phyloP scores from a whole-genome alignment of 768 basidiomycete genomes.

The Pleurotus tuber-regium region DNA sequence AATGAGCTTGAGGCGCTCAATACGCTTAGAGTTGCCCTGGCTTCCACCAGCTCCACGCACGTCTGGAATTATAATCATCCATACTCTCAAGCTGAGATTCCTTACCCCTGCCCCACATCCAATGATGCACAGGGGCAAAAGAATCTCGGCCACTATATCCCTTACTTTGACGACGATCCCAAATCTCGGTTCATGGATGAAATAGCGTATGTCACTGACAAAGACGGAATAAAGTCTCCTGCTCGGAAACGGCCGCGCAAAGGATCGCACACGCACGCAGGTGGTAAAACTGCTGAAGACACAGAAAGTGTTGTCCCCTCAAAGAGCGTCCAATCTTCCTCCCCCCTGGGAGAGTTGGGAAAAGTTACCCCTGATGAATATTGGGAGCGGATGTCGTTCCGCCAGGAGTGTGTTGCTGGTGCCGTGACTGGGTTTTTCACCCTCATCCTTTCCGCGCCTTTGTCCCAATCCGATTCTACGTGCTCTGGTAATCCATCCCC shows the following conservation, averaged over 20 bases:
- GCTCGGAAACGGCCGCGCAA: constrained; percentile 55
- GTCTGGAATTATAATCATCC: constrained; percentile 82
- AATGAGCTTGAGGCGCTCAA: constrained; percentile 64
- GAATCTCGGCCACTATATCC: constrained; percentile 74
- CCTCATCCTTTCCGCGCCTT: constrained; percentile 42
- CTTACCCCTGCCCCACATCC: constrained; percentile 39
- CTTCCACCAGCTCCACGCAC: constrained; percentile 14
- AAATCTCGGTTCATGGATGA: constrained; percentile 94
- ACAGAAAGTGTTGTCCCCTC: constrained; percentile 18
- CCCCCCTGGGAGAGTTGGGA: constrained; percentile 48
- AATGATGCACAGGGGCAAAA: constrained; percentile 22
- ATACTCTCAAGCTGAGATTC: constrained; percentile 55
- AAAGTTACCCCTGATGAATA: constrained; percentile 76
- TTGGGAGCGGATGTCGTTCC: constrained; percentile 96
- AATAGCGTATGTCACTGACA: constrained; percentile 71
- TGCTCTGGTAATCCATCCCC: constrained; percentile 27
- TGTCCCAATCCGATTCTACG: constrained; percentile 11
- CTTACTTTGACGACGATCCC: constrained; percentile 95
- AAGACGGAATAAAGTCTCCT: constrained; percentile 57
- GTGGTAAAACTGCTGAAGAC: constrained; percentile 16
- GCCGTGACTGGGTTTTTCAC: constrained; percentile 93
- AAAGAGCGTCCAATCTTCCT: constrained; percentile 15
- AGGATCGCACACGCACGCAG: constrained; percentile 23
- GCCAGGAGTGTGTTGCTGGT: constrained; percentile 91
- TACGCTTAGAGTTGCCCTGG: constrained; percentile 41